Conservation (phyloP, 257 asterid species). For the Solanum peruvianum region DNA sequence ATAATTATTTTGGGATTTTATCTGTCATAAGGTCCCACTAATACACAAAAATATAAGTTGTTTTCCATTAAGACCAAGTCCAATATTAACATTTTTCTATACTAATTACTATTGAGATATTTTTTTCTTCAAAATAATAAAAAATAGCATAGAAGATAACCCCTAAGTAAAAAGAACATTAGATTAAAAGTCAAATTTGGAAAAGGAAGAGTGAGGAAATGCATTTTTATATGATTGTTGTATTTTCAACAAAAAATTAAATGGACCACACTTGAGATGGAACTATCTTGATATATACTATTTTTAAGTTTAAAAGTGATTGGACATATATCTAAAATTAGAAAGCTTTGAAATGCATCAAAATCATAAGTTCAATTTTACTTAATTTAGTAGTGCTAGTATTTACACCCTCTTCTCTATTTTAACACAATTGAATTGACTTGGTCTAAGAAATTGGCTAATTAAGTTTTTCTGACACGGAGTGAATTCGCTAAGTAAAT, state of each 20-base stretch:
- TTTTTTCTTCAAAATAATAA: not conserved
- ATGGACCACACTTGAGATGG: not conserved
- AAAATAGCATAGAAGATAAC: not conserved
- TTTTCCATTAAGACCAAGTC: conserved; percentile 7
- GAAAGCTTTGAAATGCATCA: not conserved
- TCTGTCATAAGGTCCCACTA: conserved; percentile 33
- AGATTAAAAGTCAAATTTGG: not conserved
- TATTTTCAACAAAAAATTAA: not conserved
- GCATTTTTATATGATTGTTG: not conserved
- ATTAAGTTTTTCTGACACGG: not conserved
- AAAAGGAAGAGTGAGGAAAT: not conserved
- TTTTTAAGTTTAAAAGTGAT: not conserved
- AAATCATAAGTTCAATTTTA: not conserved
- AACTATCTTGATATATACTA: not conserved
- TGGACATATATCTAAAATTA: not conserved
- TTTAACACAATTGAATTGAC: not conserved
- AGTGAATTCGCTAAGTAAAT: not conserved
- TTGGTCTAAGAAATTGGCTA: not conserved
- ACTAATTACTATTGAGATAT: not conserved
- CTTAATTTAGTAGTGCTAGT: not conserved
- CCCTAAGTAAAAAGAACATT: not conserved
- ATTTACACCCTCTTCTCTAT: not conserved
- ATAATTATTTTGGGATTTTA: conserved; percentile 22
- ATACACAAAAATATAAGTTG: conserved; percentile 1
- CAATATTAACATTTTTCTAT: not conserved